These are phyloP conservation scores for Acanthamoeba triangularis DNA, from an alignment of 208 protist species.

Conservation along the genomic window DNA sequence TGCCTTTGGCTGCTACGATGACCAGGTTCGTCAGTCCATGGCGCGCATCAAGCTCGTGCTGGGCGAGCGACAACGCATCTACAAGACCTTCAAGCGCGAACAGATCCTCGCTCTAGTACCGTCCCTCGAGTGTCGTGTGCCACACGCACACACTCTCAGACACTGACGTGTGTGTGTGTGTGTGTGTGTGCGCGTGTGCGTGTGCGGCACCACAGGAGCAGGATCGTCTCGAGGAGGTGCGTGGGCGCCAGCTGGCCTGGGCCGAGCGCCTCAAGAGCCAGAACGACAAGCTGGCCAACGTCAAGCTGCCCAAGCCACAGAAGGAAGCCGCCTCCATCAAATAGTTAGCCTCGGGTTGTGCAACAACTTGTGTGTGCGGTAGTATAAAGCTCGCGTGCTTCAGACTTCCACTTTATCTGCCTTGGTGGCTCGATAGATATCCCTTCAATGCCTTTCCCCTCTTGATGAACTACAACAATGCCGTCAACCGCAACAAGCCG, in stretches of 20 bases:
- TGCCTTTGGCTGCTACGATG: neutral
- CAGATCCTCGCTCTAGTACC: conserved; percentile 50
- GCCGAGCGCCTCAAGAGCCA: neutral
- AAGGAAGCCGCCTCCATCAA: conserved; percentile 39
- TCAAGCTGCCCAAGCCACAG: conserved; percentile 66
- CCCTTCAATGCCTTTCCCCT: too few species aligned
- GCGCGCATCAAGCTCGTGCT: conserved; percentile 84
- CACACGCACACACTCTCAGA: neutral
- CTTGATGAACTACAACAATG: too few species aligned
- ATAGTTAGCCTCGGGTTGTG: too few species aligned
- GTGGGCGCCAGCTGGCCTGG: conserved; percentile 46
- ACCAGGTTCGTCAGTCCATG: conserved; percentile 82
- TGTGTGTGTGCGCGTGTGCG: too few species aligned
- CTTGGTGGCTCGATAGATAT: too few species aligned
- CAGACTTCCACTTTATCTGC: too few species aligned
- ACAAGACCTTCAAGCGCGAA: conserved; percentile 70
- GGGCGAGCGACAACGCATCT: conserved; percentile 72
- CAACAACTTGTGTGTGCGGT: neutral
- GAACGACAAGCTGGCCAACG: conserved; percentile 42
- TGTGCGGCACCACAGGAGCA: conserved; percentile 26
- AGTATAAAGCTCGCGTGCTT: neutral
- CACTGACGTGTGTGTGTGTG: neutral
- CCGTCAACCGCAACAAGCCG: too few species aligned
- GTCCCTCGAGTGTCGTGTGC: neutral
- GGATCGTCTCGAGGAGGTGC: conserved; percentile 49